Conservation (phyloP, 208 protist genomes). For the Wallacemonas sp. region DNA sequence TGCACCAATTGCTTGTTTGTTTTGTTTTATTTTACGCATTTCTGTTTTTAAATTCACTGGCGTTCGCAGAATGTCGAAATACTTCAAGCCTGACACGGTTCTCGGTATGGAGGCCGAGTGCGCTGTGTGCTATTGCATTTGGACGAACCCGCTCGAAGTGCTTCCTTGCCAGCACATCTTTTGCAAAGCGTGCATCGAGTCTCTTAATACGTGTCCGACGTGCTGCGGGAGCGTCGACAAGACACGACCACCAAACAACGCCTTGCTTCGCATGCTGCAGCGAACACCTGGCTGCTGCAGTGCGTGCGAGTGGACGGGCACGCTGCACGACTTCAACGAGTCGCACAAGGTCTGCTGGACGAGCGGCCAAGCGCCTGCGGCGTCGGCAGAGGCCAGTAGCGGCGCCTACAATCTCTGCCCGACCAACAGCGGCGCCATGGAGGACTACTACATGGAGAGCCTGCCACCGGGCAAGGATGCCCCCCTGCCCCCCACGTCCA, state of each 20-base stretch:
- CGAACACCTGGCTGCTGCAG: slow-evolving; percentile 47
- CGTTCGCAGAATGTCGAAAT: slow-evolving; percentile 53
- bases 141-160: slow-evolving; percentile 48
- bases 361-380: slow-evolving; percentile 16
- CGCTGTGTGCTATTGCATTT: slow-evolving; percentile 44
- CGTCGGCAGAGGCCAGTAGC: background rate
- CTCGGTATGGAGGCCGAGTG: slow-evolving; percentile 52
- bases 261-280: slow-evolving; percentile 50
- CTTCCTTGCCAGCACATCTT: slow-evolving; percentile 63
- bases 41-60: too few relatives aligned
- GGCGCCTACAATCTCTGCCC: background rate
- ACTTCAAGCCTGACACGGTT: slow-evolving; percentile 41
- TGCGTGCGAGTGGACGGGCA: slow-evolving; percentile 55
- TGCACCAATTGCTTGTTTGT: slow-evolving; percentile 2
- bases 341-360: slow-evolving; percentile 39
- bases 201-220: slow-evolving; percentile 42
- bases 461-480: background rate
- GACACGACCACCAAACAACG: slow-evolving; percentile 32
- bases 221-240: slow-evolving; percentile 37
- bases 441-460: slow-evolving; percentile 53
- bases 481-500: background rate
- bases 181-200: slow-evolving; percentile 44
- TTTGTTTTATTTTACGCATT: background rate
- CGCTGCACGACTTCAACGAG: slow-evolving; percentile 48
- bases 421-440: slow-evolving; percentile 15